A percentile compares a stretch with the other conserved stretches of the same genome.
phyloP scores from a whole-genome alignment of 176 grass and related monocot species.

The Poa annua region DNA sequence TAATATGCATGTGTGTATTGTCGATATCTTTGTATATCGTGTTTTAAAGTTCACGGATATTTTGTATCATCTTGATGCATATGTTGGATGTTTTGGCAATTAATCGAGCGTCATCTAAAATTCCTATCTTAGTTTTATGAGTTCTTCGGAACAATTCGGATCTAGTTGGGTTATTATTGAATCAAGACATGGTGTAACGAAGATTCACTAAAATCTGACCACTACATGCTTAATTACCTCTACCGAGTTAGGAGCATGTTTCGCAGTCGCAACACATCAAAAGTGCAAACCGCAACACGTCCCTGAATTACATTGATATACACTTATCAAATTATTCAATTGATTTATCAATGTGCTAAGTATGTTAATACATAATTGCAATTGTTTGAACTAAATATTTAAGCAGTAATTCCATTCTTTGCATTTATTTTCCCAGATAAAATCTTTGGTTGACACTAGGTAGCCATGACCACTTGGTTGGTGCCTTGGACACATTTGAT shows the following conservation, averaged over 20 bases:
- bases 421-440: neutral
- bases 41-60: no score
- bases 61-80: no score
- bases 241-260: neutral
- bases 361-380: neutral
- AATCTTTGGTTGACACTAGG: slow-evolving; percentile 5
- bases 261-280: neutral
- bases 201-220: neutral
- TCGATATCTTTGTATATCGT: no score
- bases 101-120: no score
- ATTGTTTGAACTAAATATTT: slow-evolving; percentile 1
- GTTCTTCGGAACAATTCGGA: no score
- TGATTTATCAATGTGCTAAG: neutral
- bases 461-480: slow-evolving; percentile 13
- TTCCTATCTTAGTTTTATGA: no score
- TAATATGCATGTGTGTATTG: no score
- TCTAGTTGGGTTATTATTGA: no score
- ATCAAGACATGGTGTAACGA: no score
- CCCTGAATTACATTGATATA: neutral
- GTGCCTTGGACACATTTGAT: neutral
- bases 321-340: neutral
- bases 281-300: neutral
- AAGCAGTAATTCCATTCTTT: neutral
- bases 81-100: no score
- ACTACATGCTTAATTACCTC: neutral